Evolutionary conservation across 2,329 filamentous ascomycete genomes (phyloP), one percentile per base, ranked within the genome.

Genomic region (Cladosporium velox): DNA sequence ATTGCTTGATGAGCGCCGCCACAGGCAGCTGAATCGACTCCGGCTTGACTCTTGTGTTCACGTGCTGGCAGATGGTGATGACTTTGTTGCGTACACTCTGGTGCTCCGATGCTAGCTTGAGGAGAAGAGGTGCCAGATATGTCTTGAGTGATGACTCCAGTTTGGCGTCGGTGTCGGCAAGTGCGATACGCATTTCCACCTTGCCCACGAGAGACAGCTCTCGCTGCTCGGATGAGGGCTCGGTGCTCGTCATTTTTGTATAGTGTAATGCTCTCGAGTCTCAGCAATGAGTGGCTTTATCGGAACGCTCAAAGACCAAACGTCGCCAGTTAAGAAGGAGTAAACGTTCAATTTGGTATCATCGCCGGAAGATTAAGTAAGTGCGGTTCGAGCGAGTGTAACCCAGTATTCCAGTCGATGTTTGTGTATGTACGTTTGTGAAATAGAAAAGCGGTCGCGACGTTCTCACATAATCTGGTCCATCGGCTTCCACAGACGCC

Each of bases 61-160:
- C 80, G 79, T 92, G 90, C 75, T 90, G 88, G 74, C 89, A 91
- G 69, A 91, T 84, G 32, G 87, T 83, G 67, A 91, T 88, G 70
- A 91, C 87, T 81, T 94, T 95, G 72, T 90, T 90, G 72, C 94
- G 87, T 32, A 98, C 95, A 54, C 88, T 84, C 60, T 88, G 85
- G 79, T 93, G 87, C 28, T 92, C 90, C 58, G 93, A 97, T 35
- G 86, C 88, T 35, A 96, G 88, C 77, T 98, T 98, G 66, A 97
- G 84, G 2, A 99, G 85, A 12, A 98, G 80, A 0, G 94, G 90
- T 3, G 91, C 82, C 30, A 99, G 83, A 75, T 94, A 97, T 51
- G 86, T 88, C 73, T 90, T 88, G 21, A 99, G 84, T 18, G 95
- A 83, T 28, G 88, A 81, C 76, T 94, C 88, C 1, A 99, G 86